Base-by-base conservation (phyloP, 2,329 filamentous ascomycete genomes). In the Helicocarpus griseus region DNA sequence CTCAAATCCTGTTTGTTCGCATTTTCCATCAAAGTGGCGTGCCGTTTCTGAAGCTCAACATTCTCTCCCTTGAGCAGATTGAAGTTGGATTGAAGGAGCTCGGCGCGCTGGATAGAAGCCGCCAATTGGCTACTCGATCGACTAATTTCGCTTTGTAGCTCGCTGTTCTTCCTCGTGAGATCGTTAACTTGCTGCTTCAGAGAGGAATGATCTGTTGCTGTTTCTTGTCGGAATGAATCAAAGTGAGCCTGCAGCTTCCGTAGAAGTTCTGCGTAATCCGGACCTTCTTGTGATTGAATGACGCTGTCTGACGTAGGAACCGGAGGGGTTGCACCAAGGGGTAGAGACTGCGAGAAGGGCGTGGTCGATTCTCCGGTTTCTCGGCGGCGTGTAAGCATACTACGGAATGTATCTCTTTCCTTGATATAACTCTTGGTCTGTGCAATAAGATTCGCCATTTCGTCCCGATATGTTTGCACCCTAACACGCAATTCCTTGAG, bases 321-420 rank as follows among this genome's bases (percentile, higher is more conserved):
- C 13, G 64, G 67, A n/a, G 75, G 74, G 19, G 67, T 65, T 35
- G 70, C 69, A 47, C 72, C 73, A 36, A 80, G 77, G 53, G 84
- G 81, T 29, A 86, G 71, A 17, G 86, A 87, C 59, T 84, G 82
- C 1, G 85, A 87, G 63, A 94, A 83, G 47, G 83, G 76, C 1
- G 83, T 83, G 14, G 79, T 77, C 39, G 85, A 74, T 11, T 65
- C 79, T 64, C 63, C 78, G 65, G 71, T 83, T 68, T 82, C 79
- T 17, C 82, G 81, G 53, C 82, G 78, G 56, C 93, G 87, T 58
- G 91, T 87, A 28, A 96, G 79, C 75, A 97, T 90, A 49, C 90
- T 89, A 21, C 91, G 84, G 83, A 96, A 97, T 81, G 96, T 96
- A 65, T 98, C 91, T 56, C 93, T 85, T 71, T 98, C 93, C 61